Base-by-base conservation (phyloP, 2,329 filamentous ascomycete species). In the Macrophomina phaseolina region DNA sequence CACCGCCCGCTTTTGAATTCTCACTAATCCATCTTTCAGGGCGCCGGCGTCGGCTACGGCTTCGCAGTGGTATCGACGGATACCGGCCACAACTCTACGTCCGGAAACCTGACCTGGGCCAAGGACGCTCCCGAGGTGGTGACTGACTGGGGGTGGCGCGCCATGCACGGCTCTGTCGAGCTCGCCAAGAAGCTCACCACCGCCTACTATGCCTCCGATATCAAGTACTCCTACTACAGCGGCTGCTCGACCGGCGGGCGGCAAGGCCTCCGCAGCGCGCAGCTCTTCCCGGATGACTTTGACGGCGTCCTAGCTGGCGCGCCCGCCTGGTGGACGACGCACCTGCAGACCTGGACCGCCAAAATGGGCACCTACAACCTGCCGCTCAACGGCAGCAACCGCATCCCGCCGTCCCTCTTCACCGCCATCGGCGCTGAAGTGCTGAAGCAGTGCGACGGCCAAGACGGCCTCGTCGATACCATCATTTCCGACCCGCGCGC, bases 181-280 rank as follows among this genome's bases (percentile, higher is more conserved):
- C 68, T 82, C 7, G 81, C 82, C 6, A 87, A 87, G 71, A 65
- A 76, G 14, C 73, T 88, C 11, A 78, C 81, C 1, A 71, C 81
- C 38, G 75, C 77, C 0, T 87, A 84, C 75, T 88, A 88, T 69
- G 74, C 76, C 2, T 77, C 72, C 8, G 71, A 74, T 9, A 60
- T 66, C 52, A 51, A 60, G 32, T 66, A 66, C 53, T 60, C 52
- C 11, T 89, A 89, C 74, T 89, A 84, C 68, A 71, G 83, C 2
- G 87, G 87, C 7, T 89, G 87, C 71, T 88, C 85, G 0, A 83
- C 85, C 0, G 87, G 88, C 6, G 87, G 87, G 0, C 79, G 87
- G 0, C 85, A 89, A 76, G 87, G 85, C 3, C 76, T 87, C 40
- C 85, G 84, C 64, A 81, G 82, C 6, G 82, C 84, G 0, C 82